A percentile compares a stretch with the other conserved stretches of the same genome.
phyloP scores from a whole-genome alignment of 805 yeast genomes.

The Lachancea sp. region DNA sequence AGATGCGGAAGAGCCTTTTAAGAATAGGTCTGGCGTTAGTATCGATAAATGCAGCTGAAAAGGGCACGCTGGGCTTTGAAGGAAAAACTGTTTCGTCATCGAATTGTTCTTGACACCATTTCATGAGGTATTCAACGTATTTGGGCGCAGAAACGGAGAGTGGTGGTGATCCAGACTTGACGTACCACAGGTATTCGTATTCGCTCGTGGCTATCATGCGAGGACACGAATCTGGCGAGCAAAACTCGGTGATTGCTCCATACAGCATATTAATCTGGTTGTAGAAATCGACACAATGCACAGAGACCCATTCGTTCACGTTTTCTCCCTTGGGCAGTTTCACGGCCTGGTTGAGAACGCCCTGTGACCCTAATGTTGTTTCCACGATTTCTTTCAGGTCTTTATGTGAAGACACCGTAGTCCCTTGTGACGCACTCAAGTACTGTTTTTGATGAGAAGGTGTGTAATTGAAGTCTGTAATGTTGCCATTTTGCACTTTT shows the following conservation, averaged over 20 bases:
- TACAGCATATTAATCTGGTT: conserved; percentile 95
- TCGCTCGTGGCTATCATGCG: conserved; percentile 97
- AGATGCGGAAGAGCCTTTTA: conserved; percentile 86
- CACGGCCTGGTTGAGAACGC: conserved; percentile 87
- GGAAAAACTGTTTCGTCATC: conserved; percentile 92
- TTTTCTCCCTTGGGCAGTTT: conserved; percentile 91
- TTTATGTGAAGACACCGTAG: conserved; percentile 50
- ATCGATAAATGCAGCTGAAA: conserved; percentile 75
- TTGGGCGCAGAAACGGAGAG: conserved; percentile 89
- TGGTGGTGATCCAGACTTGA: conserved; percentile 62
- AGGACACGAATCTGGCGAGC: conserved; percentile 93
- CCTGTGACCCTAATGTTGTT: conserved; percentile 88
- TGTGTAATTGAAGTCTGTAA: conserved; percentile 33
- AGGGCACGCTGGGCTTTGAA: conserved; percentile 81
- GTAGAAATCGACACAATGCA: conserved; percentile 94
- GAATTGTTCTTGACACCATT: conserved; percentile 88
- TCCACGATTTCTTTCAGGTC: conserved; percentile 87
- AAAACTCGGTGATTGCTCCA: conserved; percentile 92
- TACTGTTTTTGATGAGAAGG: conserved; percentile 34
- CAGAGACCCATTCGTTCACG: conserved; percentile 90
- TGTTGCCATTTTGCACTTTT: conserved; percentile 13
- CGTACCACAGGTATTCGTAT: conserved; percentile 96
- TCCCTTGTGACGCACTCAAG: conserved; percentile 27
- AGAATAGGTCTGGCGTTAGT: conserved; percentile 72
- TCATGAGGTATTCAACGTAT: conserved; percentile 87